Base-by-base conservation (phyloP, 305 asterid genomes). In the Fraxinus xanthoxyloides region DNA sequence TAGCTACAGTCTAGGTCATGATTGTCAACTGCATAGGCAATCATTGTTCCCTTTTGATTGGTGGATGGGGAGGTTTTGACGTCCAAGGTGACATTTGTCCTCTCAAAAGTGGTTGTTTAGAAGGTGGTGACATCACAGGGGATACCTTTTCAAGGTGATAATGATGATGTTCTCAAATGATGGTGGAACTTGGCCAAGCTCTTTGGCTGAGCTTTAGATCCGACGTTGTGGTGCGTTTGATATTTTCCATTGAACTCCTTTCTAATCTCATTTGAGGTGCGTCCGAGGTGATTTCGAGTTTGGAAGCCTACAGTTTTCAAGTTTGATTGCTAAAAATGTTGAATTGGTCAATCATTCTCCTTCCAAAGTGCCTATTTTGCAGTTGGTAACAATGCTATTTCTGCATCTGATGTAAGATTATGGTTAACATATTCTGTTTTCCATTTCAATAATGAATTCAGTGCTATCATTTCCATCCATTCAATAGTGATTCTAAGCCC, bases 391-490 rank as follows among this genome's bases (percentile, higher is more conserved):
- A 59, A 21, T 21, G 69, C 69, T n/a, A 19, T 59, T 59, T 59
- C 31, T 61, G 70, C 30, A 61, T 61, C 31, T 19, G 31, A 31
- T 21, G 17, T 19, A 61, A 23, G 70, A 61, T 61, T 78, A 28
- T 77, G 3, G 30, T 46, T 59, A 26, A 26, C 13, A n/a, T 59
- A 70, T 77, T 38, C 9, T 73, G 24, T 30, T 67, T 63, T 82
- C 38, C 70, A 30, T 56, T 46, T 65, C 73, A 65, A 36, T 1
- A 2, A 26, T 8, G 67, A 69, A 34, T 78, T 59, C 46, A 31
- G 65, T 79, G 80, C 72, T 65, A 83, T 78, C 5, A 75, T 61
- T 63, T 61, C 19, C 73, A 32, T 32, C 72, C 54, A 70, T 17
- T 65, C 73, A 65, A 63, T 65, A 40, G 24, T 77, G 36, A 54